A percentile compares a stretch with the other conserved stretches of the same genome.
Conservation (phyloP, 768 basidiomycete species). For the Naganishia kalamii region DNA sequence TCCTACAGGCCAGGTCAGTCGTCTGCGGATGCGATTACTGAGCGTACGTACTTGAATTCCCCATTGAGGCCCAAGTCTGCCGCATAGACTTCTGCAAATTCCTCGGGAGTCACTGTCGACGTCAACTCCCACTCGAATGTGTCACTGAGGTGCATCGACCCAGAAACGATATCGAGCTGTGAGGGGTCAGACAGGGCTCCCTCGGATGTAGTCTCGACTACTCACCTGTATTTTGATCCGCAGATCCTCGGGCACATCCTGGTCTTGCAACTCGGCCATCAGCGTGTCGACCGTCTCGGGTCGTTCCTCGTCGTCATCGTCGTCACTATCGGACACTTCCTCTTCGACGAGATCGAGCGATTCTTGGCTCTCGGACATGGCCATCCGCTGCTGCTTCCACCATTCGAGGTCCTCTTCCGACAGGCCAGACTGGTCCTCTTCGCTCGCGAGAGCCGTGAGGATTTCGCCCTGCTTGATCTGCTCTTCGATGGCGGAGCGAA, state of each 20-base stretch:
- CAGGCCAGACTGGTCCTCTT: conserved; percentile 47
- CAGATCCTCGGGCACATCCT: conserved; percentile 68
- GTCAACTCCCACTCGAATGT: conserved; percentile 97
- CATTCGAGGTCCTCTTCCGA: conserved; percentile 25
- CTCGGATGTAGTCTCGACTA: not conserved
- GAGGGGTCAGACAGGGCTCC: not conserved
- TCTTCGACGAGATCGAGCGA: conserved; percentile 6
- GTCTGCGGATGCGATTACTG: not conserved
- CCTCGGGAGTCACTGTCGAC: conserved; percentile 73
- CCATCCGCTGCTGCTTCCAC: conserved; percentile 16
- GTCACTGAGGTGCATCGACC: conserved; percentile 85
- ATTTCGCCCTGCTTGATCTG: conserved; percentile 66
- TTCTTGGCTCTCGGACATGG: not conserved
- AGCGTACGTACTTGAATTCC: conserved; percentile 67
- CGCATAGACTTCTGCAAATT: conserved; percentile 79
- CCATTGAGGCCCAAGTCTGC: conserved; percentile 81
- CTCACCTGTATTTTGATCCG: conserved; percentile 81
- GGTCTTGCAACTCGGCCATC: conserved; percentile 49
- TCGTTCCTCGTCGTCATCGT: conserved; percentile 33
- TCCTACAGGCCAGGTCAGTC: conserved; percentile 52
- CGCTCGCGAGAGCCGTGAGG: conserved; percentile 42
- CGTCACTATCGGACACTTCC: conserved; percentile 18
- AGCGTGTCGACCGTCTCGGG: conserved; percentile 56
- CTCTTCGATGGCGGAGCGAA: conserved; percentile 59
- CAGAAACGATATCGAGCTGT: conserved; percentile 91